These are phyloP conservation scores for Lodderomyces jiufengensis DNA, from an alignment of 1,139 yeast genomes.

Conservation along the genomic window DNA sequence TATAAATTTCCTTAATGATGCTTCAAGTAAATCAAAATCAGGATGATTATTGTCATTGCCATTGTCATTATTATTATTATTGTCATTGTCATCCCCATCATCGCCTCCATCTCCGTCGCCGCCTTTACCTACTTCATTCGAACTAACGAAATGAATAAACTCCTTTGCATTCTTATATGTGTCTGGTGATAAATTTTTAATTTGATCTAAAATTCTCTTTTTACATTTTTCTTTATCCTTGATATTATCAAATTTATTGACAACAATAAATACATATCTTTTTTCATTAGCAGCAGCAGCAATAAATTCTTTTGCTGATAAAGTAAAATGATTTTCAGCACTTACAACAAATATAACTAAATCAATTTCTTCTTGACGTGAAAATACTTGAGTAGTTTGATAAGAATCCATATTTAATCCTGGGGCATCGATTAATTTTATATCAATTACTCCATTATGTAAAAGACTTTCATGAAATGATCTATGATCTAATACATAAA, in stretches of 20 bases:
- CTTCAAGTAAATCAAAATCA: constrained; percentile 81
- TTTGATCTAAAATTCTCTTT: constrained; percentile 75
- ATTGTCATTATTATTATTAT: constrained; percentile 24
- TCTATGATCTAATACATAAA: constrained; percentile 77
- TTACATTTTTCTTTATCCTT: constrained; percentile 76
- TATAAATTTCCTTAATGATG: constrained; percentile 79
- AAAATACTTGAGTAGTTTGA: constrained; percentile 92
- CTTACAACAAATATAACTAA: constrained; percentile 93
- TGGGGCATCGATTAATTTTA: constrained; percentile 92
- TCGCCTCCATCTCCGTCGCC: constrained; percentile 24
- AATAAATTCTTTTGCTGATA: constrained; percentile 91
- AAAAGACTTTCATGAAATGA: constrained; percentile 68
- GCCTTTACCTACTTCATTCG: constrained; percentile 39
- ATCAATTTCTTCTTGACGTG: constrained; percentile 96
- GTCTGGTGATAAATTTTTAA: constrained; percentile 84
- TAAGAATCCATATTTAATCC: constrained; percentile 92
- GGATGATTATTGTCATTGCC: constrained; percentile 34
- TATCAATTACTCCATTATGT: constrained; percentile 89
- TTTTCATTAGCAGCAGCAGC: constrained; percentile 90
- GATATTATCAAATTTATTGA: constrained; percentile 85
- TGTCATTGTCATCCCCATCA: constrained; percentile 21
- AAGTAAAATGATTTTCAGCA: constrained; percentile 93
- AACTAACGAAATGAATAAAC: constrained; percentile 92
- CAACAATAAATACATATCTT: constrained; percentile 88
- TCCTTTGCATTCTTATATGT: constrained; percentile 83